Base-by-base conservation (phyloP, 371 early-diverging fungal species). In the Mortierella sp. region DNA sequence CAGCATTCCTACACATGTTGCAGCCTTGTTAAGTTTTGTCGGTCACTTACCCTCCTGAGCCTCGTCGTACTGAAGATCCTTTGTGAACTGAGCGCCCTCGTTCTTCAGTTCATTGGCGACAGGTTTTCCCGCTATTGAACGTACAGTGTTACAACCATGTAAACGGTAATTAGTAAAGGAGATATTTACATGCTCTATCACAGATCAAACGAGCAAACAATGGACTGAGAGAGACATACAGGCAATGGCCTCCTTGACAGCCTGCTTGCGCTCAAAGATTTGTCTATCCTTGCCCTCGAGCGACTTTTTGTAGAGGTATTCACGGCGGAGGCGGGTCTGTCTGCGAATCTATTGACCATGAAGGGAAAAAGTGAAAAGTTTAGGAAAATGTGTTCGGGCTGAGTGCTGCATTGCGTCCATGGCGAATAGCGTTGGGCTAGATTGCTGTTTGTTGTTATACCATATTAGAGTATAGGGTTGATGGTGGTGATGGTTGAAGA, bases 231-330 rank as follows among this genome's bases (percentile, higher is more conserved):
- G 24, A 56, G 4, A 70, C 83, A 71, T 89, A 95, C 97, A 91
- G 80, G 95, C 96, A 81, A 99, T 90, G 6, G 99, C 98, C 71
- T 96, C 94, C 89, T 98, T 97, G 83, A 98, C 93, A 87, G 94
- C 83, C 89, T 98, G 97, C 90, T 98, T 98, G 77, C 96, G 90
- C 77, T 99, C 99, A 87, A 93, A 97, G 71, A 96, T 97, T 81
- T 94, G 93, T 77, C 93, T 92, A 51, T 98, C 98, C 88, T 97
- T 96, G 70, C 93, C 88, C 91, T 99, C 98, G 29, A 97, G 91
- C 46, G 97, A 95, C 90, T 99, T 99, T 84, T 95, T 93, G 92
- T 98, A 98, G 32, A 99, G 92, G 82, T 98, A 99, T 91, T 98
- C 99, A 85, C 97, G 87, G 63, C 97, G 93, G 82, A 95, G 91